Conservation (phyloP, 2,329 filamentous ascomycete genomes). For the Talaromyces marneffei region DNA sequence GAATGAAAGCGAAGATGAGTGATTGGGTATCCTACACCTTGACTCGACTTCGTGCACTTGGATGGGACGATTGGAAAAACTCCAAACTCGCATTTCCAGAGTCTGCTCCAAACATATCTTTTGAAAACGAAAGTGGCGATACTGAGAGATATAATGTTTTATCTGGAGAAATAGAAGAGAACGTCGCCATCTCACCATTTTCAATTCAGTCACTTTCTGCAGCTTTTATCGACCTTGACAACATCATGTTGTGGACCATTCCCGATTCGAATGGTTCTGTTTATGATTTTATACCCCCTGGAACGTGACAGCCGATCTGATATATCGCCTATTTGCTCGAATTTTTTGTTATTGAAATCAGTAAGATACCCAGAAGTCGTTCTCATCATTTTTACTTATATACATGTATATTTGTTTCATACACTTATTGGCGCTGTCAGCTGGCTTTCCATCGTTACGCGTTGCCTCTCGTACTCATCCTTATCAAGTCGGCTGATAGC, state of each 20-base stretch:
- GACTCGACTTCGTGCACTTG: slow-evolving; percentile 11
- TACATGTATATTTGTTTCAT: background rate
- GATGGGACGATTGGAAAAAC: slow-evolving; percentile 11
- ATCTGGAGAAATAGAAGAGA: background rate
- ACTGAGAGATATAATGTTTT: background rate
- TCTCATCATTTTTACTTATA: background rate
- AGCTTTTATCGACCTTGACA: background rate
- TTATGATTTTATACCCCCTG: background rate
- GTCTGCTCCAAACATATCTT: background rate
- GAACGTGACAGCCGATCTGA: background rate
- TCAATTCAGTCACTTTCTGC: background rate
- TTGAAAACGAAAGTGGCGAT: background rate
- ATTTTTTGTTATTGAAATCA: background rate
- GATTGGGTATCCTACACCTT: slow-evolving; percentile 12
- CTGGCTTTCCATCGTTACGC: slow-evolving; percentile 4
- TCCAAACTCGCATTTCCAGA: background rate
- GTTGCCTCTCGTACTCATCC: slow-evolving; percentile 9
- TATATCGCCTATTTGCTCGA: background rate
- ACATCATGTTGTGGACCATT: background rate
- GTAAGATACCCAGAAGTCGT: background rate
- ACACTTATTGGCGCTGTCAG: background rate
- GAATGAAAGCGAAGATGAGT: slow-evolving; percentile 12
- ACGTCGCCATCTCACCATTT: background rate
- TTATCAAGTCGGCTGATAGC: slow-evolving; percentile 9
- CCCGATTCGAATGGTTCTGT: background rate